Evolutionary conservation across 441 rosid species (phyloP), one percentile per base, ranked within the genome.

Genomic region (Adansonia madagascariensis): DNA sequence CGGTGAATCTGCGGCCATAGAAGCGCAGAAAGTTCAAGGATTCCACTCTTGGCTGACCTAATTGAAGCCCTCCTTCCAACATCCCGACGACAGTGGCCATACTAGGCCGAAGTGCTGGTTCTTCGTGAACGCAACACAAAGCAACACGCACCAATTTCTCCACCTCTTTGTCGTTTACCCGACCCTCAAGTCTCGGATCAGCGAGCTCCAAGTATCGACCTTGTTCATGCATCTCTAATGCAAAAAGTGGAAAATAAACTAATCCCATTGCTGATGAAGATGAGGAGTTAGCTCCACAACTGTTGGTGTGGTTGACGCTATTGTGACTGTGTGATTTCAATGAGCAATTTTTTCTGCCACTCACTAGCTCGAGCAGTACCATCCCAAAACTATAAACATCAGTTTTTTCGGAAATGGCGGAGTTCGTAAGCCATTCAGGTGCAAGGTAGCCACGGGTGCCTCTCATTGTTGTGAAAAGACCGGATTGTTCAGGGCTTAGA

Each of bases 361-460:
- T 93, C n/a, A 95, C 92, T 75, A 95, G 77, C 79, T 93, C 98
- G 18, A 95, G 91, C 78, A 95, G 80, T 44, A 95, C 98, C 98
- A 95, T 95, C 66, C 99, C 98, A 15, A 78, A 95, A 80, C 99
- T 95, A 78, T 95, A 95, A 15, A 95, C 97, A 69, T 95, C 98
- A 9, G 96, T 88, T 84, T 95, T 95, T 77, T 91, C 98, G 0
- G 96, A 88, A 56, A 93, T 93, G 0, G 97, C 92, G 0, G 96
- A 77, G 85, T 85, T 92, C 0, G 97, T 95, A 12, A 95, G 88
- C 98, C 98, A 95, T 86, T 95, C 98, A 1, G 98, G 98, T 22
- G 98, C 98, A 61, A 95, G 92, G 71, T 95, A 95, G 59, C 99
- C 99, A n/a, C 98, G 92, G 4, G 99, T 93, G 52, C 99, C 99